Evolutionary conservation across 345 rosid species (phyloP).

Genomic region (Microcos paniculata): DNA sequence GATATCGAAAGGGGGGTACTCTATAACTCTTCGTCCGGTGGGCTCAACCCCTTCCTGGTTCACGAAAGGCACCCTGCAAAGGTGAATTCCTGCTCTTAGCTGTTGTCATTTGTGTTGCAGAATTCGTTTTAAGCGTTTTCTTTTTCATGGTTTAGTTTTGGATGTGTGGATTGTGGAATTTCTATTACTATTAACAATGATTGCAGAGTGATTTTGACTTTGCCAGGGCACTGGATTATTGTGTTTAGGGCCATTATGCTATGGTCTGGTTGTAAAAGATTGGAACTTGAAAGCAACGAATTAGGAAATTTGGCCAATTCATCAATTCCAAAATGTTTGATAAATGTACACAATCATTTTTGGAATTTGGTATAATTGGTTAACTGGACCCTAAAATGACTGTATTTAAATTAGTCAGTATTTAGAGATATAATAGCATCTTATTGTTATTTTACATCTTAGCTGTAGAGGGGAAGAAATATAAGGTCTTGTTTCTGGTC

Average conservation of each 20-base stretch:
- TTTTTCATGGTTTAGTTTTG: background rate
- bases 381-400: background rate
- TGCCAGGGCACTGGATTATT: background rate
- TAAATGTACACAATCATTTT: background rate
- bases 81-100: slow-evolving; percentile 35
- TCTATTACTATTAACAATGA: background rate
- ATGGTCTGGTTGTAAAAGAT: background rate
- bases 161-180: background rate
- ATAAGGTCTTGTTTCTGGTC: background rate
- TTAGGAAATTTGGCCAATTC: background rate
- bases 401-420: background rate
- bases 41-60: slow-evolving; percentile 63
- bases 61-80: slow-evolving; percentile 84
- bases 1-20: slow-evolving; percentile 90
- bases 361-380: background rate
- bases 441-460: background rate
- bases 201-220: background rate
- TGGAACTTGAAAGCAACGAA: background rate
- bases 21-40: slow-evolving; percentile 70
- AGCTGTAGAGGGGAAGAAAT: background rate
- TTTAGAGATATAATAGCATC: background rate
- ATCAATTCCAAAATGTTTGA: background rate
- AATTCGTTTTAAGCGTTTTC: background rate
- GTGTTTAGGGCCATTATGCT: background rate
- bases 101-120: background rate